Percentiles rank a stretch among this genome's conserved stretches.
These are phyloP conservation scores for Paramecium caudatum DNA, from an alignment of 73 alveolate genomes.

Conservation along the genomic window DNA sequence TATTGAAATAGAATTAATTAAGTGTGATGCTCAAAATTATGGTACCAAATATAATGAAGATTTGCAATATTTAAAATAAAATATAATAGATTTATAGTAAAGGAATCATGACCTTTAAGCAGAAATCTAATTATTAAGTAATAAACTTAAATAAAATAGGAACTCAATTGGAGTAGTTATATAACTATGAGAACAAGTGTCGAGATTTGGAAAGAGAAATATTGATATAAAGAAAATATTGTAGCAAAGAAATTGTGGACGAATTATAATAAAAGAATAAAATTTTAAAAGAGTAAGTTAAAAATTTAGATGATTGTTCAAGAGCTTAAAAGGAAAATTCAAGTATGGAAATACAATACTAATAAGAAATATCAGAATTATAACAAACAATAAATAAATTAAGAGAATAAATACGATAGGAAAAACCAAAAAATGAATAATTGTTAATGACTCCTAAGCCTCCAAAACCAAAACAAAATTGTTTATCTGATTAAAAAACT, in stretches of 20 bases:
- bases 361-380: neutral
- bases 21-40: no score
- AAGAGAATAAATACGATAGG: neutral
- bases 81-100: neutral
- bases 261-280: neutral
- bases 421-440: neutral
- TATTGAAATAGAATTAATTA: no score
- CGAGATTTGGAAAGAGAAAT: neutral
- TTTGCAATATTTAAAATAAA: neutral
- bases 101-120: neutral
- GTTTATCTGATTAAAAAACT: constrained; percentile 2
- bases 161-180: no score
- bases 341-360: neutral
- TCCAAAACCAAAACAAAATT: constrained; percentile 4
- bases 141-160: neutral
- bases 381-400: neutral
- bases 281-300: neutral
- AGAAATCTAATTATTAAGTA: neutral
- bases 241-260: neutral
- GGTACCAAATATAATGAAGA: neutral
- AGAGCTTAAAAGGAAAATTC: neutral
- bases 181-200: neutral
- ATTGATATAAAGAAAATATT: neutral
- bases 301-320: neutral
- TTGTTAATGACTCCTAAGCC: neutral